These are phyloP conservation scores for Globisporangium apiculatum DNA, from an alignment of 352 stramenopile species.

Conservation along the genomic window DNA sequence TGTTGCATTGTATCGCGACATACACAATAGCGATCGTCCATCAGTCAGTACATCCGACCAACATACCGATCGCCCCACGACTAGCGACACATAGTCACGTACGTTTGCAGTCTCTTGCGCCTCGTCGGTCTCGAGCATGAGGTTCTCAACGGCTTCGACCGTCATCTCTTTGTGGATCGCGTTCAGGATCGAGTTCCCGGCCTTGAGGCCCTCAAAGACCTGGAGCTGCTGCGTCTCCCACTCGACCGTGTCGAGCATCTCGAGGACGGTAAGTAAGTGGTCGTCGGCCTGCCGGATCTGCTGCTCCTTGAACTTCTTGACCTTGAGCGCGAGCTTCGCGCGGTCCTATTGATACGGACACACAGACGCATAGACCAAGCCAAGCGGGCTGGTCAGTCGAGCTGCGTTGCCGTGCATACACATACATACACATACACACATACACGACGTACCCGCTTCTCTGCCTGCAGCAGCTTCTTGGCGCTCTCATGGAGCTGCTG, in stretches of 20 bases:
- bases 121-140: conserved; percentile 87
- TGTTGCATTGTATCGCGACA: conserved; percentile 15
- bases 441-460: conserved; percentile 39
- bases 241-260: conserved; percentile 85
- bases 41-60: background rate
- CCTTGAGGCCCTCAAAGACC: conserved; percentile 86
- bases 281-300: conserved; percentile 84
- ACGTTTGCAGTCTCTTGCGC: conserved; percentile 71
- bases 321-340: conserved; percentile 79
- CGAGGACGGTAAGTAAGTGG: conserved; percentile 80
- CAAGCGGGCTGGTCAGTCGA: no score
- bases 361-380: background rate
- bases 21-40: conserved; percentile 8
- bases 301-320: conserved; percentile 88
- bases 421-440: conserved; percentile 1
- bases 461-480: conserved; percentile 61
- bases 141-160: conserved; percentile 79
- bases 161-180: conserved; percentile 88
- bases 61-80: no score
- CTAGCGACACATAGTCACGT: conserved; percentile 9
- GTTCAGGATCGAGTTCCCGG: conserved; percentile 82
- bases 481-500: conserved; percentile 75
- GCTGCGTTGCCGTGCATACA: no score
- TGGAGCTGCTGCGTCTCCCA: conserved; percentile 86
- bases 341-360: conserved; percentile 39